Conservation (phyloP, 352 stramenopile genomes). For the Aphanomyces astaci region DNA sequence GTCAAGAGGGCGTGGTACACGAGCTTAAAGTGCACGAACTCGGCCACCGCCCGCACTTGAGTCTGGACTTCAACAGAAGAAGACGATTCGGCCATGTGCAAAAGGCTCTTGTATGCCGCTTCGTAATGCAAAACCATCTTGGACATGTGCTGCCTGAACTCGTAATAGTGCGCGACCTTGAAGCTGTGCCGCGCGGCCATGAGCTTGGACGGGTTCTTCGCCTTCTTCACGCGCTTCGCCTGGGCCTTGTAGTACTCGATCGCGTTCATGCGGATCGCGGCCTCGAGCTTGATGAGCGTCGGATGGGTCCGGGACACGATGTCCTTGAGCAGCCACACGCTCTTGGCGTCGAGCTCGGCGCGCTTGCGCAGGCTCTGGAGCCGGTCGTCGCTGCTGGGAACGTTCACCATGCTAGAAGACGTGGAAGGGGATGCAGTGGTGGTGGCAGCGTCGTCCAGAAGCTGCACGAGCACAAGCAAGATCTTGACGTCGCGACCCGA, state of each 20-base stretch:
- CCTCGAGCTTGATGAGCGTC: conserved; percentile 67
- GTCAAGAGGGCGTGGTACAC: conserved; percentile 85
- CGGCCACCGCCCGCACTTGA: conserved; percentile 76
- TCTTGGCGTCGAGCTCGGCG: conserved; percentile 69
- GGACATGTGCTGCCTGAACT: conserved; percentile 78
- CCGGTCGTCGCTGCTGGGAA: conserved; percentile 42
- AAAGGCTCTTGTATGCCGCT: conserved; percentile 57
- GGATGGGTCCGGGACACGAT: conserved; percentile 41
- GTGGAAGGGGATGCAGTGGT: conserved; percentile 25
- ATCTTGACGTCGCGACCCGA: conserved; percentile 65
- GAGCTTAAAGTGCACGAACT: conserved; percentile 84
- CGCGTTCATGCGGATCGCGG: conserved; percentile 57
- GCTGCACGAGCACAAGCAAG: conserved; percentile 70
- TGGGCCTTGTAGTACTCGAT: conserved; percentile 86
- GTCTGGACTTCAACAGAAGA: background rate
- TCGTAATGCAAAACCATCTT: conserved; percentile 84
- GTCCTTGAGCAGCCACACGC: conserved; percentile 62
- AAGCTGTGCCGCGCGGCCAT: conserved; percentile 74
- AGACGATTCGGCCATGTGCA: conserved; percentile 29
- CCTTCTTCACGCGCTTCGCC: conserved; percentile 80
- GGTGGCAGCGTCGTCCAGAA: conserved; percentile 64
- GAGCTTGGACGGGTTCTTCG: conserved; percentile 66
- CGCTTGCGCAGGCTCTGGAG: conserved; percentile 54
- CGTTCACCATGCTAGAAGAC: conserved; percentile 6
- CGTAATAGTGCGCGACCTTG: conserved; percentile 86